phyloP scores from a whole-genome alignment of 1,139 yeast species.

The Debaryomyces fabryi region DNA sequence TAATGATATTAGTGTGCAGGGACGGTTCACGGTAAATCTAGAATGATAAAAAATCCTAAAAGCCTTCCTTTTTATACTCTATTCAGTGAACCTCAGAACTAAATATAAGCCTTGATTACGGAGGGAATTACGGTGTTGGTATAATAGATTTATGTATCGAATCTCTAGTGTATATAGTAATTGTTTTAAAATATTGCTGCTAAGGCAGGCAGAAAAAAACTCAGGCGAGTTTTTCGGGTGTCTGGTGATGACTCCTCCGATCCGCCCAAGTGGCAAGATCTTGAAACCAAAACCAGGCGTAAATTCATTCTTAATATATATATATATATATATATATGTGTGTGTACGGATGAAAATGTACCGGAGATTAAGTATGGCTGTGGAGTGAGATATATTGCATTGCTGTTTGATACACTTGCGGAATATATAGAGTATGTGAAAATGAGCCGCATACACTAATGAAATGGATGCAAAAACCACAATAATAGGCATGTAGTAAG shows the following conservation, averaged over 20 bases:
- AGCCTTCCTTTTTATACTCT: background rate
- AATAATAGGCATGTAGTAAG: background rate
- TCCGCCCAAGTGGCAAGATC: background rate
- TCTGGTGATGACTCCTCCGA: background rate
- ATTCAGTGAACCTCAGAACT: background rate
- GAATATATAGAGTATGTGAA: background rate
- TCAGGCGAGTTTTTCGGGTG: background rate
- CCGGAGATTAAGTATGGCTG: background rate
- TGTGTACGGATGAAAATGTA: background rate
- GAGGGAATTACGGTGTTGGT: background rate
- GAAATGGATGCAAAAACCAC: slow-evolving; percentile 9
- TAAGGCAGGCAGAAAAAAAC: background rate
- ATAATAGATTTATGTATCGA: background rate
- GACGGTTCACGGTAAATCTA: background rate
- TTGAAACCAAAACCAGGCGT: background rate
- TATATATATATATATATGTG: no score
- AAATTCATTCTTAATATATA: background rate
- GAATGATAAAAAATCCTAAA: background rate
- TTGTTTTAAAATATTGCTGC: background rate
- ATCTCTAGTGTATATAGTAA: background rate
- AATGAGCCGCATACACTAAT: slow-evolving; percentile 7
- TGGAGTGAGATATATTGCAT: background rate
- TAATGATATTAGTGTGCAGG: slow-evolving; percentile 1
- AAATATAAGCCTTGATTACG: background rate
- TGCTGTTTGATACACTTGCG: background rate